A percentile compares a stretch with the other conserved stretches of the same genome.
These are phyloP conservation scores for Amylostereum areolatum DNA, from an alignment of 1,284 basidiomycete species.

Conservation along the genomic window DNA sequence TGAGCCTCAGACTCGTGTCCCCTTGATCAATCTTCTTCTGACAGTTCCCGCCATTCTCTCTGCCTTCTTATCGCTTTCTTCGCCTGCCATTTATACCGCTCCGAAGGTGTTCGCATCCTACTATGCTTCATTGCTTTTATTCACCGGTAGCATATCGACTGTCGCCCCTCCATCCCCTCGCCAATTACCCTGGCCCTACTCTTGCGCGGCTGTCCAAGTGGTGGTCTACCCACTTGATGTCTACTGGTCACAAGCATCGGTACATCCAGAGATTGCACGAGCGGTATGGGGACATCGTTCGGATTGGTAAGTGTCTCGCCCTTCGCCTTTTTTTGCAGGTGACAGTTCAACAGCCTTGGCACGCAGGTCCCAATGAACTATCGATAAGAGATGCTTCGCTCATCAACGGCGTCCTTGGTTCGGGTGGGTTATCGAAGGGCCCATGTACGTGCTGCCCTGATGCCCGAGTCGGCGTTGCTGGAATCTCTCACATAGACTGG, in stretches of 20 bases:
- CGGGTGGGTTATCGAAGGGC: constrained; percentile 18
- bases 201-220: constrained; percentile 31
- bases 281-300: constrained; percentile 36
- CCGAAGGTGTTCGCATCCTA: constrained; percentile 5
- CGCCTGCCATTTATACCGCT: background rate
- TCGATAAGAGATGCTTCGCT: constrained; percentile 16
- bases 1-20: background rate
- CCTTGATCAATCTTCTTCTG: background rate
- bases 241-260: constrained; percentile 29
- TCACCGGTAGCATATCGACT: constrained; percentile 34
- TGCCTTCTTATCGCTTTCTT: background rate
- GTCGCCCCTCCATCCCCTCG: constrained; percentile 39
- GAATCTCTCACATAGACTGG: background rate
- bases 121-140: constrained; percentile 21
- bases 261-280: constrained; percentile 30
- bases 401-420: constrained; percentile 14
- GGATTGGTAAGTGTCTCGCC: constrained; percentile 26
- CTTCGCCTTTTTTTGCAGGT: background rate
- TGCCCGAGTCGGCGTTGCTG: background rate
- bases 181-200: constrained; percentile 34
- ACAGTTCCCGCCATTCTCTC: background rate
- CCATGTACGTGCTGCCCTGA: constrained; percentile 10
- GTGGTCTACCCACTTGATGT: constrained; percentile 22
- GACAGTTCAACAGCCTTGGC: background rate
- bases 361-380: constrained; percentile 21